A percentile compares a stretch with the other conserved stretches of the same genome.
These are phyloP conservation scores for Ambrosia hybrid DNA, from an alignment of 140 eudicot genomes.

Conservation along the genomic window DNA sequence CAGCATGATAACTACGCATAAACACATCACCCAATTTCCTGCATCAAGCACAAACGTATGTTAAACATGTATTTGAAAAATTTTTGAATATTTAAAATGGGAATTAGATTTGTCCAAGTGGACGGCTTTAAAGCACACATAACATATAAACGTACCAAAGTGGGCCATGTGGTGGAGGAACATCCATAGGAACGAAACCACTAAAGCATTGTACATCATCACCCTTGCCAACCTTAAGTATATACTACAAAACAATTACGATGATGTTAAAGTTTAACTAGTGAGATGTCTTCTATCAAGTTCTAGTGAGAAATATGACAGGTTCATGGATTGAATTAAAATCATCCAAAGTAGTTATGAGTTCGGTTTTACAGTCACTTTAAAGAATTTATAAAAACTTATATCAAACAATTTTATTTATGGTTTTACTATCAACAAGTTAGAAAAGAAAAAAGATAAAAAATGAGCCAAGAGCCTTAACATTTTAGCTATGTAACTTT, in stretches of 20 bases:
- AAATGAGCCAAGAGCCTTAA: no score
- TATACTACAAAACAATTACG: conserved; percentile 43
- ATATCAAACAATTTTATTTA: no score
- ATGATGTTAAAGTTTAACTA: neutral
- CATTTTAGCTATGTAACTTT: no score
- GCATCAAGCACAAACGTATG: conserved; percentile 11
- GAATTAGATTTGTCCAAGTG: no score
- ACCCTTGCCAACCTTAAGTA: conserved; percentile 80
- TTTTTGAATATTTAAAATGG: neutral
- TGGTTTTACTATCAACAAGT: no score
- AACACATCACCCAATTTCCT: conserved; percentile 89
- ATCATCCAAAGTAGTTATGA: no score
- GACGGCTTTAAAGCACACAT: neutral
- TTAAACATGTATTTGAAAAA: neutral
- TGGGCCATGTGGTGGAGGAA: conserved; percentile 82
- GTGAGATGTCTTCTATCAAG: neutral
- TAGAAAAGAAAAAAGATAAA: no score
- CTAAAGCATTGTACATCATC: conserved; percentile 62
- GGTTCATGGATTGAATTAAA: no score
- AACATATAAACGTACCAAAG: conserved; percentile 48
- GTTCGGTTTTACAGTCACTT: no score
- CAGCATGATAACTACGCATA: conserved; percentile 87
- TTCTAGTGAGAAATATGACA: no score
- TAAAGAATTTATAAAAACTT: no score
- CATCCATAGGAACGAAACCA: conserved; percentile 67